phyloP scores from a whole-genome alignment of 2,329 filamentous ascomycete genomes.

The Talaromyces verruculosus region DNA sequence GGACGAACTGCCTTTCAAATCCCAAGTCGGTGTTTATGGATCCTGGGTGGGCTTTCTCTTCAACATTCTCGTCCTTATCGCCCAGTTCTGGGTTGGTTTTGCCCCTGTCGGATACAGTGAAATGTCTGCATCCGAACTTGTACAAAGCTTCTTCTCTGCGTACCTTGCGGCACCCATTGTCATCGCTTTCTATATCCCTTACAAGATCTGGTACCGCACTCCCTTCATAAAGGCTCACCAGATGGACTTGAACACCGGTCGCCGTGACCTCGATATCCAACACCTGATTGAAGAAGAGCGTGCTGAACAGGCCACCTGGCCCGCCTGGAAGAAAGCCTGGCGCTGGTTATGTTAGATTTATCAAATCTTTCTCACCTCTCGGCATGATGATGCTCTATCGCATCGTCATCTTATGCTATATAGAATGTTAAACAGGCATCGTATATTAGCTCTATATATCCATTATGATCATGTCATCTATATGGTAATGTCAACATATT shows the following conservation, averaged over 20 bases:
- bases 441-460: background rate
- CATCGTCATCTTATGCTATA: background rate
- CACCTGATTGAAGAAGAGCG: slow-evolving; percentile 76
- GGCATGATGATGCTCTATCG: background rate
- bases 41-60: slow-evolving; percentile 77
- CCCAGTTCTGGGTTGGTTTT: slow-evolving; percentile 85
- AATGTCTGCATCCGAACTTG: slow-evolving; percentile 49
- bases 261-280: slow-evolving; percentile 78
- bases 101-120: slow-evolving; percentile 65
- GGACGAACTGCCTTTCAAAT: slow-evolving; percentile 75
- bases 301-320: slow-evolving; percentile 71
- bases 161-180: slow-evolving; percentile 62
- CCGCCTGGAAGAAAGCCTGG: slow-evolving; percentile 73
- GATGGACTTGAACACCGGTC: slow-evolving; percentile 85
- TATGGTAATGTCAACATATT: background rate
- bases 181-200: slow-evolving; percentile 62
- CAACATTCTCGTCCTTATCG: slow-evolving; percentile 72
- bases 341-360: slow-evolving; percentile 66
- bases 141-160: slow-evolving; percentile 66
- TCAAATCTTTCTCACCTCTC: background rate
- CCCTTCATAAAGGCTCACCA: slow-evolving; percentile 65
- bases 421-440: background rate
- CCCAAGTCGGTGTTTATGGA: slow-evolving; percentile 74
- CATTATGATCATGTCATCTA: background rate
- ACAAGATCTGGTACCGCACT: slow-evolving; percentile 75